Conservation (phyloP, 257 asterid species). For the Primulina huaijiensis region DNA sequence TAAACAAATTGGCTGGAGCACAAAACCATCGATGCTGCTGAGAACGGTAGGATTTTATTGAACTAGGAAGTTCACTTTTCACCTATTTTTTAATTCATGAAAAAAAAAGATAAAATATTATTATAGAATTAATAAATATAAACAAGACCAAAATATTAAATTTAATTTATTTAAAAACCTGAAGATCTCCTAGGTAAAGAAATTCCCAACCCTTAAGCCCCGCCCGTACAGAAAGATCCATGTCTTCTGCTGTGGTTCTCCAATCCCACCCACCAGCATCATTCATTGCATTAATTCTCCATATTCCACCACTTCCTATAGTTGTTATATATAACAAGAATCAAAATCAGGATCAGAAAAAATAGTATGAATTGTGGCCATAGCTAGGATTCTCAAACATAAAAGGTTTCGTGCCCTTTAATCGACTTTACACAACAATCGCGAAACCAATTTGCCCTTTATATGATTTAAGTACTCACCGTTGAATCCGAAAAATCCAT, state of each 20-base stretch:
- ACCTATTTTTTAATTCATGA: slow-evolving; percentile 35
- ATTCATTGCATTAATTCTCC: slow-evolving; percentile 41
- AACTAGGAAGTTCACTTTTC: slow-evolving; percentile 72
- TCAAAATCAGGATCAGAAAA: no score
- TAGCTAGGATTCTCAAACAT: no score
- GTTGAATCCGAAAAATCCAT: slow-evolving; percentile 24
- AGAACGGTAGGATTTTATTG: slow-evolving; percentile 60
- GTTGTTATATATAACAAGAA: background rate
- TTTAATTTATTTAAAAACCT: slow-evolving; percentile 14
- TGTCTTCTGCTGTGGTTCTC: slow-evolving; percentile 50
- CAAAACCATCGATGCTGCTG: slow-evolving; percentile 84
- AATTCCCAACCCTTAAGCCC: slow-evolving; percentile 50
- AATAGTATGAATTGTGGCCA: no score
- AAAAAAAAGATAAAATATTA: no score
- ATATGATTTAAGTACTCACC: slow-evolving; percentile 1
- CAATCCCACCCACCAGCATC: slow-evolving; percentile 53
- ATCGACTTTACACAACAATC: no score
- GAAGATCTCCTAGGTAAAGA: slow-evolving; percentile 36
- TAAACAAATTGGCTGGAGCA: slow-evolving; percentile 78
- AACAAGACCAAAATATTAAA: no score
- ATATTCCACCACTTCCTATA: slow-evolving; percentile 51
- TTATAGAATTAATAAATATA: no score
- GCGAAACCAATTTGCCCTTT: no score
- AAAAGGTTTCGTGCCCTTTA: no score
- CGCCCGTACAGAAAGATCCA: slow-evolving; percentile 55